Base-by-base conservation (phyloP, 2,329 filamentous ascomycete species). In the Rugonectria rugulosa region DNA sequence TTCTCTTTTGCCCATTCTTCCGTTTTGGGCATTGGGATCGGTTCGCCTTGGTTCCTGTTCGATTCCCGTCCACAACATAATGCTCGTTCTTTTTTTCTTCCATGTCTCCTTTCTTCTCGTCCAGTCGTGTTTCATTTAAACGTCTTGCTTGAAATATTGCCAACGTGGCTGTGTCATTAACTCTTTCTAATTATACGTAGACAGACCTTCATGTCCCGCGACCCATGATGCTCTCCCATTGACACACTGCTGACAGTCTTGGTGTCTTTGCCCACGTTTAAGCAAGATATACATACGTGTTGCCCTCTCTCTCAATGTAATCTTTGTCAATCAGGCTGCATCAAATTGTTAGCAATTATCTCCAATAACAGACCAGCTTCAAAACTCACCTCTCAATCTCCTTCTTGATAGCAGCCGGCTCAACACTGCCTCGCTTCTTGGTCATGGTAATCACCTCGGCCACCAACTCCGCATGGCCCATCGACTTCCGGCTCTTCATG, bases 401-500 rank as follows among this genome's bases (percentile, higher is more conserved):
- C 78, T 89, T 88, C 85, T 99, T 99, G 63, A 99, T 98, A 60
- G 95, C 92, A 2, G 81, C 81, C 34, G 92, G 84, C 69, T 96
- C 93, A 56, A 99, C 80, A 15, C 91, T 91, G 12, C 95, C 96
- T 50, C 95, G 83, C 63, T 85, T 91, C 79, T 88, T 91, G 2
- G 94, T 99, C 70, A 94, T 87, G 66, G 88, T 90, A 70, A 99
- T 97, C 15, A 97, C 92, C 77, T 98, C 93, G 3, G 89, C 88
- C 17, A 98, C 90, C 21, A 99, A 78, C 72, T 96, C 90, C n/a
- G 86, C 81, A 71, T 98, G 94, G 5, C 85, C 86, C 75, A 98
- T 93, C 8, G 77, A 84, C 84, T 97, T 97, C 62, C 92, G 83
- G 62, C 88, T 90, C 85, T 99, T 99, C 90, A 99, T 93, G 69